A percentile compares a stretch with the other conserved stretches of the same genome.
phyloP scores from a whole-genome alignment of 352 stramenopile genomes.

The Phytophthora tentaculata region DNA sequence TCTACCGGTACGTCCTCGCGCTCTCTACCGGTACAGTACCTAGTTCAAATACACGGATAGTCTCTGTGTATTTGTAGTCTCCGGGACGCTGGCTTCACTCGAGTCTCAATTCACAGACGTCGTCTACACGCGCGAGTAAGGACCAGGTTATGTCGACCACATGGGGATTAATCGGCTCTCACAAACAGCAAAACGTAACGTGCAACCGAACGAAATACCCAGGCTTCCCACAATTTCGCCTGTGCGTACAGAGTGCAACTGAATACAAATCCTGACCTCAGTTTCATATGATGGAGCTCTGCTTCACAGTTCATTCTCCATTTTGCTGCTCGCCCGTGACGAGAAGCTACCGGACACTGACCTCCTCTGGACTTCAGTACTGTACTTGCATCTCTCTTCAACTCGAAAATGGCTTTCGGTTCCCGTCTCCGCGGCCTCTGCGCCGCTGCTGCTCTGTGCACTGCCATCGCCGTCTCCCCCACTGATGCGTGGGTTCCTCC shows the following conservation, averaged over 20 bases:
- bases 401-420: conserved; percentile 29
- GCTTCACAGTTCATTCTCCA: conserved; percentile 24
- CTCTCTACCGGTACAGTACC: neutral
- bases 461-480: conserved; percentile 16
- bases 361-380: conserved; percentile 27
- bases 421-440: conserved; percentile 28
- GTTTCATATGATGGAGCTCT: conserved; percentile 7
- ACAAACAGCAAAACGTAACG: conserved; percentile 34
- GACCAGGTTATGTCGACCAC: conserved; percentile 9
- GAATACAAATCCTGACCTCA: conserved; percentile 20
- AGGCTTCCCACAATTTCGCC: conserved; percentile 10
- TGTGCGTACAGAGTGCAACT: neutral
- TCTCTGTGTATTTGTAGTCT: too few species aligned
- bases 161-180: conserved; percentile 27
- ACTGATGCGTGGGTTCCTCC: conserved; percentile 50
- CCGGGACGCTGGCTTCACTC: neutral
- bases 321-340: conserved; percentile 33
- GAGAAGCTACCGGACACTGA: conserved; percentile 30
- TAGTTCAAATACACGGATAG: too few species aligned
- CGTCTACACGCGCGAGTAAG: conserved; percentile 14
- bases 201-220: conserved; percentile 26
- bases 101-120: conserved; percentile 19
- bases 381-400: conserved; percentile 15
- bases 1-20: neutral
- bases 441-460: conserved; percentile 23